Percentiles rank a stretch among this genome's conserved stretches.
Evolutionary conservation across 192 early-diverging fungal genomes (phyloP).

Genomic region (Coemansia interrupta): DNA sequence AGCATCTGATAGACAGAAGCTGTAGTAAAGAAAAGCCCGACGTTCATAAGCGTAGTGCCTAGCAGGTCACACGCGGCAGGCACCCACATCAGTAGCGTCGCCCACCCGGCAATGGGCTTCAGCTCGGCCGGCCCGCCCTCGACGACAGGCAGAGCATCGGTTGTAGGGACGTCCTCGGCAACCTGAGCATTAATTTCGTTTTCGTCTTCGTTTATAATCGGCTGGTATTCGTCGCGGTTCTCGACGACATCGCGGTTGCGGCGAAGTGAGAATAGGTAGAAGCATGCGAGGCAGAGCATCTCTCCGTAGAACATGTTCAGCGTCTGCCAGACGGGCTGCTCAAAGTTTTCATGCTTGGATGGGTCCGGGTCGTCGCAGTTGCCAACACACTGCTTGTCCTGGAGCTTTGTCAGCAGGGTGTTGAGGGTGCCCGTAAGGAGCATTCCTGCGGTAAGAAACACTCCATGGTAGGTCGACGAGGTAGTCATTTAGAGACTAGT

Average conservation of each 20-base stretch:
- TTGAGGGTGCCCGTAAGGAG: constrained; percentile 72
- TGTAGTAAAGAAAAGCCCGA: constrained; percentile 88
- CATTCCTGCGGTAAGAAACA: constrained; percentile 67
- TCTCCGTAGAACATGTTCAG: constrained; percentile 98
- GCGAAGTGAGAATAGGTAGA: constrained; percentile 53
- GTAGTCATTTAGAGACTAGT: constrained; percentile 21
- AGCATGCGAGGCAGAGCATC: constrained; percentile 68
- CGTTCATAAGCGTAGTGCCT: constrained; percentile 90
- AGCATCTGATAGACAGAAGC: constrained; percentile 96
- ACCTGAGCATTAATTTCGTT: constrained; percentile 1
- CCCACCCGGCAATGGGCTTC: constrained; percentile 55
- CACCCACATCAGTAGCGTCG: constrained; percentile 59
- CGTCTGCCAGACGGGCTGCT: constrained; percentile 98
- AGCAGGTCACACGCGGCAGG: constrained; percentile 70
- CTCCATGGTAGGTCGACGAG: constrained; percentile 30
- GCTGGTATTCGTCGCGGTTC: constrained; percentile 30
- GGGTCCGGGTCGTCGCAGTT: constrained; percentile 81
- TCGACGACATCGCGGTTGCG: constrained; percentile 14
- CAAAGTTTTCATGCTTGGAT: constrained; percentile 69
- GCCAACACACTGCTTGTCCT: constrained; percentile 88
- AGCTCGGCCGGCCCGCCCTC: constrained; percentile 7
- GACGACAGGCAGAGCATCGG: constrained; percentile 25
- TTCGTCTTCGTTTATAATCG: constrained; percentile 22
- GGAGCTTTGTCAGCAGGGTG: constrained; percentile 80
- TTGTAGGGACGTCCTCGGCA: constrained; percentile 27